A percentile compares a stretch with the other conserved stretches of the same genome.
Evolutionary conservation across 2,329 filamentous ascomycete genomes (phyloP).

Genomic region (Paecilomyces niveus): DNA sequence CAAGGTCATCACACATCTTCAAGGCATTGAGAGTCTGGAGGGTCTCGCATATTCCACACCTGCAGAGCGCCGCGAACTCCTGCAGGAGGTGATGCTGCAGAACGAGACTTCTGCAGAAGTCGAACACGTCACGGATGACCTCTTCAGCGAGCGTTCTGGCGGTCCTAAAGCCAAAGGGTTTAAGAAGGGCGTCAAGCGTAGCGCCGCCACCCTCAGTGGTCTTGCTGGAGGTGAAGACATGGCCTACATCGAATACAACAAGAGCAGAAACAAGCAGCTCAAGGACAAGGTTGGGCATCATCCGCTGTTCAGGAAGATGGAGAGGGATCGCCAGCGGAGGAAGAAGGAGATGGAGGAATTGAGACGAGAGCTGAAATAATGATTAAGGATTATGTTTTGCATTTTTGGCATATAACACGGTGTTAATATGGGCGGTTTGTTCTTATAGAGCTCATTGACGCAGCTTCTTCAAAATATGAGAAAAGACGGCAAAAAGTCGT

Average conservation of each 20-base stretch:
- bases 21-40: conserved; percentile 79
- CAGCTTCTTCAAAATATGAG: background rate
- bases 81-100: conserved; percentile 83
- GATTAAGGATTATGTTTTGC: background rate
- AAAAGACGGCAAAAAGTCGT: background rate
- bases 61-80: conserved; percentile 72
- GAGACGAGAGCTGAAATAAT: background rate
- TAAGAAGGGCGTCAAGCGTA: conserved; percentile 61
- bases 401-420: background rate
- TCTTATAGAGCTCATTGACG: background rate
- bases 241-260: conserved; percentile 87
- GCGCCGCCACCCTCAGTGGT: conserved; percentile 77
- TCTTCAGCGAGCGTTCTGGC: conserved; percentile 53
- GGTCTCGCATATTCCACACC: conserved; percentile 74
- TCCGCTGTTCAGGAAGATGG: conserved; percentile 60
- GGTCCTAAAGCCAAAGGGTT: conserved; percentile 32
- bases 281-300: conserved; percentile 56
- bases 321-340: conserved; percentile 54
- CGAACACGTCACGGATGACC: conserved; percentile 62
- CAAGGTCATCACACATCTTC: conserved; percentile 94
- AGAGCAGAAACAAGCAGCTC: conserved; percentile 60
- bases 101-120: conserved; percentile 67
- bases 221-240: conserved; percentile 90
- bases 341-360: conserved; percentile 38
- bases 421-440: background rate